Evolutionary conservation across 352 stramenopile genomes (phyloP).

Genomic region (Phytophthora pluvialis): DNA sequence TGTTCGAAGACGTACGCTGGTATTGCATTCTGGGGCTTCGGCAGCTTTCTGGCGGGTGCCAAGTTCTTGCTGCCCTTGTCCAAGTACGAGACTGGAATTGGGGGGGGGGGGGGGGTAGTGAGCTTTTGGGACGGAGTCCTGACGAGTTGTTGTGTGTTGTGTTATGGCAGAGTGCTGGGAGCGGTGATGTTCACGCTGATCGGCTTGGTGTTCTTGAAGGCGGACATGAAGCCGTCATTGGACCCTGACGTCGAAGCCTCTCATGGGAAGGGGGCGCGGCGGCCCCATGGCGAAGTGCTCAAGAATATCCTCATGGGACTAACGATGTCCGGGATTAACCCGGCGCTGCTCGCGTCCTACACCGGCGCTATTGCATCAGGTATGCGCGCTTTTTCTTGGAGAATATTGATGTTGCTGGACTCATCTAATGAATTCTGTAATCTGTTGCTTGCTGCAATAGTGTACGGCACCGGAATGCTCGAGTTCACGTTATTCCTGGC

Average conservation of each 20-base stretch:
- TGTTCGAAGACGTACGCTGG: constrained; percentile 79
- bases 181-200: constrained; percentile 88
- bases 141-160: constrained; percentile 1
- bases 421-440: not conserved
- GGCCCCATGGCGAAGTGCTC: constrained; percentile 66
- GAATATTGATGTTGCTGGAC: not conserved
- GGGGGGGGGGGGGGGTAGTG: not conserved
- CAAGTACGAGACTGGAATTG: constrained; percentile 69
- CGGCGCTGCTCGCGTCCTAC: constrained; percentile 84
- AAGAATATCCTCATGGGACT: constrained; percentile 88
- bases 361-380: constrained; percentile 88
- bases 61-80: constrained; percentile 86
- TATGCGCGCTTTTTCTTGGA: constrained; percentile 24
- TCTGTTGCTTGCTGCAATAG: constrained; percentile 33
- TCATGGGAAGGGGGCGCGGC: constrained; percentile 56
- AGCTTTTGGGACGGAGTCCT: constrained; percentile 4
- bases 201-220: constrained; percentile 80
- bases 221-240: constrained; percentile 79
- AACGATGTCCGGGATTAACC: constrained; percentile 90
- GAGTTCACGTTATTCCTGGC: constrained; percentile 88
- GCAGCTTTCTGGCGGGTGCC: constrained; percentile 83
- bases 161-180: constrained; percentile 65
- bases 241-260: constrained; percentile 60
- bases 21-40: constrained; percentile 91
- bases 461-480: constrained; percentile 87